Evolutionary conservation across 345 rosid genomes (phyloP), one percentile per base, ranked within the genome.

Genomic region (Populus pruinosa): DNA sequence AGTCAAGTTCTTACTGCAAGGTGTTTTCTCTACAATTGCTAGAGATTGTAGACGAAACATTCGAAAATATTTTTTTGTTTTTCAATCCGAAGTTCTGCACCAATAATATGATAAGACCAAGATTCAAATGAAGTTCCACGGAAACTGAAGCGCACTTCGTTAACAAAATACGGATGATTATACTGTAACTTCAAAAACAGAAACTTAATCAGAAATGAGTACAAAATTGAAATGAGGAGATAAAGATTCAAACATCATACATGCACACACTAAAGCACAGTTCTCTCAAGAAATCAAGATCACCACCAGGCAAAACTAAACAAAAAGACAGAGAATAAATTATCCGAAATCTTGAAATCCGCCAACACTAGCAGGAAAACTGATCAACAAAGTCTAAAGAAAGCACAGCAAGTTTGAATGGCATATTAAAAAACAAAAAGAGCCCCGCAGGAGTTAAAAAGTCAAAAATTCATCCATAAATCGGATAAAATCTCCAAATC

Each of bases 341-440:
- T 39, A 25, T 69, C 69, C 62, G 44, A 70, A 67, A 47, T 69
- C 56, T 29, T 62, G 62, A 80, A 74, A 38, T 21, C 43, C 5
- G 41, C 65, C 71, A 36, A 38, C 56, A 16, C 36, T 43, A 21
- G 39, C 38, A 63, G 69, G 17, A 59, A 36, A 17, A 73, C n/a
- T 29, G 39, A 71, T 35, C 63, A 67, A 75, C 27, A 59, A 25
- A 20, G 14, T 4, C 62, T 14, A 68, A 62, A 61, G 38, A 33
- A 35, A 59, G 44, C 38, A 66, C 67, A 62, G 11, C 27, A 71
- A 63, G 49, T 50, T 70, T 23, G 41, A 56, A 73, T 33, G 31
- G 36, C 61, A 65, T 38, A 49, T 27, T 36, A 18, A 55, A 35
- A 39, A 43, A 21, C 29, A 6, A 36, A 50, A 16, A 36, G 23